phyloP scores from a whole-genome alignment of 176 grass and related monocot species.

The Hordeum marinum region DNA sequence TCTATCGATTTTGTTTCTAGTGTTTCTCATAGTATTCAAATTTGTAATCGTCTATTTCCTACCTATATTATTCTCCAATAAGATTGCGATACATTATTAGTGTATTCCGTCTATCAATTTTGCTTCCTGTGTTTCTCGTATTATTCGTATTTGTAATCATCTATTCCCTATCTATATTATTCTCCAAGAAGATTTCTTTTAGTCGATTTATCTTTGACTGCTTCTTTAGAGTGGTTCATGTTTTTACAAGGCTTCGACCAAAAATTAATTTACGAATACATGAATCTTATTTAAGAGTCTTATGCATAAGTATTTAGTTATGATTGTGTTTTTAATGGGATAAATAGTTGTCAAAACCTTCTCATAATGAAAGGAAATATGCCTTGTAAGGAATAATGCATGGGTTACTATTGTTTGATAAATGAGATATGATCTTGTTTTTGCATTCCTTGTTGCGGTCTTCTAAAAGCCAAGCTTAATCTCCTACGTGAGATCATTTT shows the following conservation, averaged over 20 bases:
- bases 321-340: neutral
- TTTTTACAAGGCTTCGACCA: too few species aligned
- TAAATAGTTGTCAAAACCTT: neutral
- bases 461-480: too few species aligned
- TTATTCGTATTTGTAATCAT: too few species aligned
- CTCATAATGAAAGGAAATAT: neutral
- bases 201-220: neutral
- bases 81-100: neutral
- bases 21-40: too few species aligned
- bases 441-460: too few species aligned
- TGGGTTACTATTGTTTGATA: neutral
- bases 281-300: neutral
- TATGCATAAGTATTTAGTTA: neutral
- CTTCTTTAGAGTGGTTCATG: neutral
- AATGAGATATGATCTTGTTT: too few species aligned
- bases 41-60: too few species aligned
- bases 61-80: neutral
- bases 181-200: neutral
- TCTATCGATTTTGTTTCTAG: too few species aligned
- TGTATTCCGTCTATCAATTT: too few species aligned
- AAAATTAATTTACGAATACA: neutral
- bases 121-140: too few species aligned
- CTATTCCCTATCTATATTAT: neutral
- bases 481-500: too few species aligned
- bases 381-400: neutral